Conservation (phyloP, 176 grass and related monocot genomes). For the Tillandsia leiboldiana region DNA sequence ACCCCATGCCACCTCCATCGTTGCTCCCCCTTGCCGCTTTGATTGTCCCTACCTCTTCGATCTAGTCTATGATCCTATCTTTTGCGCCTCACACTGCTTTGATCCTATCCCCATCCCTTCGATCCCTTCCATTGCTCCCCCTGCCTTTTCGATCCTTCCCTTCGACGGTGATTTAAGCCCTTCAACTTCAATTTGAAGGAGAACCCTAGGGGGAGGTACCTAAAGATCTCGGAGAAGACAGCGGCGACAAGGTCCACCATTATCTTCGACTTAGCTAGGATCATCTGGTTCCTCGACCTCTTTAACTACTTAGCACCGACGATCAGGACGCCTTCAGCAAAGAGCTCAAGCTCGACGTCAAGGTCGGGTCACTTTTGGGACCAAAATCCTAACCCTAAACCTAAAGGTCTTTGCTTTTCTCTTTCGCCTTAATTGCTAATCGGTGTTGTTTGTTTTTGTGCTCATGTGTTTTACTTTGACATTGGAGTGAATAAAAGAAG, state of each 20-base stretch:
- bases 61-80: too few species aligned
- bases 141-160: too few species aligned
- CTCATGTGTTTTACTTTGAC: conserved; percentile 92
- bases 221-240: conserved; percentile 99
- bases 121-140: too few species aligned
- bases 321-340: conserved; percentile 91
- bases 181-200: conserved; percentile 99
- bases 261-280: conserved; percentile 71
- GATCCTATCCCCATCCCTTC: too few species aligned
- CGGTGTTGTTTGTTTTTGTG: conserved; percentile 7
- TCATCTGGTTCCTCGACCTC: conserved; percentile 85
- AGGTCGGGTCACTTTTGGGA: conserved; percentile 23
- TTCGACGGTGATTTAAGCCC: conserved; percentile 29
- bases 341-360: conserved; percentile 86
- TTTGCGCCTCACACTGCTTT: too few species aligned
- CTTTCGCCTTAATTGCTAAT: conserved; percentile 3
- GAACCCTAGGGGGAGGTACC: conserved; percentile 88
- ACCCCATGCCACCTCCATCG: too few species aligned
- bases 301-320: conserved; percentile 85
- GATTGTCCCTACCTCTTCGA: too few species aligned
- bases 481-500: conserved; percentile 97
- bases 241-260: conserved; percentile 85
- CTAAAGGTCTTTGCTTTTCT: neutral
- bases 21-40: too few species aligned
- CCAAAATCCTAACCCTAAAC: neutral